A percentile compares a stretch with the other conserved stretches of the same genome.
phyloP scores from a whole-genome alignment of 495 filamentous ascomycete genomes.

The Venustampulla echinocandica region DNA sequence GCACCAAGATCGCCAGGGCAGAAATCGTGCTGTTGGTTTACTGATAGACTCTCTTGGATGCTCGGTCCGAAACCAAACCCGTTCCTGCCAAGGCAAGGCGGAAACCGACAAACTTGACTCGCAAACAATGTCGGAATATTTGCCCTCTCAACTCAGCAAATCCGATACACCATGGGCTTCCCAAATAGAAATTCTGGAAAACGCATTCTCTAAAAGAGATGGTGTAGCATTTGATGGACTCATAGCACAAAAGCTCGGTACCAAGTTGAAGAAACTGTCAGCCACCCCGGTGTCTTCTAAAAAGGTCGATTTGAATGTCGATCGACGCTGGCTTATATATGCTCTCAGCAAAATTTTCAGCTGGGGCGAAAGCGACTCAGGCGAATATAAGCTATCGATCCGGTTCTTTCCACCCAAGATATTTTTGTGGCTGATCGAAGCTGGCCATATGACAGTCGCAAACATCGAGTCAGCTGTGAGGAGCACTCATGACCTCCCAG shows the following conservation, averaged over 20 bases:
- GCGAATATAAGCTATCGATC: conserved; percentile 32
- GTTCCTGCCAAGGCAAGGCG: neutral
- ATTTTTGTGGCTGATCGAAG: conserved; percentile 51
- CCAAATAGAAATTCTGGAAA: conserved; percentile 4
- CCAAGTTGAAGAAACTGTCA: neutral
- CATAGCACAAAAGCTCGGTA: conserved; percentile 27
- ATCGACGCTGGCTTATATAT: conserved; percentile 45
- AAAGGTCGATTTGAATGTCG: conserved; percentile 24
- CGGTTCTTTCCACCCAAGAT: conserved; percentile 45
- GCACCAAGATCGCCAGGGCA: conserved; percentile 45
- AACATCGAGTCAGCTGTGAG: conserved; percentile 54
- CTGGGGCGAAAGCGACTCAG: conserved; percentile 24
- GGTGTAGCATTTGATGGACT: conserved; percentile 44
- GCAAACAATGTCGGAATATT: conserved; percentile 5
- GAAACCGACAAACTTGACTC: neutral
- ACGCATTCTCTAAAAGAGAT: conserved; percentile 23
- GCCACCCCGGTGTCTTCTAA: neutral
- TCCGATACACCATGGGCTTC: conserved; percentile 4
- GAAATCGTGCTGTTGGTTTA: conserved; percentile 56
- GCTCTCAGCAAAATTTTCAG: conserved; percentile 41
- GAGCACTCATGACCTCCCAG: conserved; percentile 31
- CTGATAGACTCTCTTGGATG: conserved; percentile 65
- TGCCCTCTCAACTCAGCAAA: conserved; percentile 9
- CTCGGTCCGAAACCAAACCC: conserved; percentile 5
- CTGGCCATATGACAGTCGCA: conserved; percentile 51